phyloP scores from a whole-genome alignment of 106 monocot genomes.

The Iris macrosiphon region DNA sequence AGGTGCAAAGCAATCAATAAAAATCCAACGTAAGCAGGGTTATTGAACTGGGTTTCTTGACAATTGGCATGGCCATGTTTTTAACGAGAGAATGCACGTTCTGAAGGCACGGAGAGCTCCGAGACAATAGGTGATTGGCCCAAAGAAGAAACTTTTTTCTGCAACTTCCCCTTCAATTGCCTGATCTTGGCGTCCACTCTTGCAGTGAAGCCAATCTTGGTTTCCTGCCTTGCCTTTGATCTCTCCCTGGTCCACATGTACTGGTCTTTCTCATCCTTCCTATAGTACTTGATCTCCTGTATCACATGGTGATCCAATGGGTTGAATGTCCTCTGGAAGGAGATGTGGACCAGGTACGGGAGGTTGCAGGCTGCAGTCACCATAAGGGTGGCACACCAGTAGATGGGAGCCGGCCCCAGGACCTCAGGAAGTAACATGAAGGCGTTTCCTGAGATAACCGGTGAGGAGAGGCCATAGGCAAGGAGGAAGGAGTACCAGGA shows the following conservation, averaged over 20 bases:
- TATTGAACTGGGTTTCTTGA: no score
- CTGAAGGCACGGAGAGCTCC: no score
- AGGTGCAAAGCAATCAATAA: no score
- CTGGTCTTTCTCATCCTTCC: constrained; percentile 48
- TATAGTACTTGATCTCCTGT: constrained; percentile 63
- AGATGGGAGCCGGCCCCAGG: constrained; percentile 41
- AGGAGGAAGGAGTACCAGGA: constrained; percentile 57
- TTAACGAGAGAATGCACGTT: no score
- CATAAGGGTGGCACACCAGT: constrained; percentile 38
- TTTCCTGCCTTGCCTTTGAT: constrained; percentile 40
- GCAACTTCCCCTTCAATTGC: constrained; percentile 40
- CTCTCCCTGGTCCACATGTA: constrained; percentile 61
- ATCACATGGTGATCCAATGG: constrained; percentile 71
- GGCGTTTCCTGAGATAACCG: constrained; percentile 23
- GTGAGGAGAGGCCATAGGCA: constrained; percentile 30
- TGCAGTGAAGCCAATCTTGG: constrained; percentile 62
- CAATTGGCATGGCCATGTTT: no score
- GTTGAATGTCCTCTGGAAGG: constrained; percentile 37
- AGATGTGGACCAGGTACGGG: constrained; percentile 38
- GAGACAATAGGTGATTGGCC: no score
- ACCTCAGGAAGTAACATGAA: constrained; percentile 33
- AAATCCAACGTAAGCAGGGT: no score
- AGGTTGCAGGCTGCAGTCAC: constrained; percentile 42
- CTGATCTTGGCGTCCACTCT: constrained; percentile 67
- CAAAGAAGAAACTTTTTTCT: constrained; percentile 28